Evolutionary conservation across 2,329 filamentous ascomycete genomes (phyloP).

Genomic region (Sordariomycetes sp.): DNA sequence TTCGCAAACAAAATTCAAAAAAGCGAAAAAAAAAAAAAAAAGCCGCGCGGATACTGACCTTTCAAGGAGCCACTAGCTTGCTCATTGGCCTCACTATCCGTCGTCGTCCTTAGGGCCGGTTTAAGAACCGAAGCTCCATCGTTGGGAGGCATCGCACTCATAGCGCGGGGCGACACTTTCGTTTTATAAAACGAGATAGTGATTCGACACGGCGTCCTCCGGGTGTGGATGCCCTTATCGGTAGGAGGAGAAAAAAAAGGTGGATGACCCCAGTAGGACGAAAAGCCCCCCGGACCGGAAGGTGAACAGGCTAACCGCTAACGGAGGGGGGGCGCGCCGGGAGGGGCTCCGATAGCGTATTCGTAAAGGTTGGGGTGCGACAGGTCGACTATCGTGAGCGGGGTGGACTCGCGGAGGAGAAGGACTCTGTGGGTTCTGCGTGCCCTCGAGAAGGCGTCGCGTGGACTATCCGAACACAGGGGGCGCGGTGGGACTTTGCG

Average conservation of each 20-base stretch:
- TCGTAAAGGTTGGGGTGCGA: too few relatives aligned
- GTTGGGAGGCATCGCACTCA: not conserved
- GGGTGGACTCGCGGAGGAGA: not conserved
- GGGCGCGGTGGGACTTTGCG: not conserved
- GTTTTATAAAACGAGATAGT: not conserved
- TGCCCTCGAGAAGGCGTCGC: not conserved
- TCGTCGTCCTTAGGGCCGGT: not conserved
- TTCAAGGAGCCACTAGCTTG: not conserved
- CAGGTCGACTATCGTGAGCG: not conserved
- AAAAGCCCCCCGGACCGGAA: not conserved
- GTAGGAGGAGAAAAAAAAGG: not conserved
- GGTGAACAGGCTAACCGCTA: not conserved
- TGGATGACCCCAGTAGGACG: not conserved
- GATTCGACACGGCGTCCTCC: not conserved
- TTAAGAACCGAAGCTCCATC: conserved; percentile 1
- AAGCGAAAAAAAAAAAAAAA: not conserved
- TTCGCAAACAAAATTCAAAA: not conserved
- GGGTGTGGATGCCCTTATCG: not conserved
- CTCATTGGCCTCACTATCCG: not conserved
- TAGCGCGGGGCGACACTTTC: not conserved
- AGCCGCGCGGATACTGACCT: not conserved
- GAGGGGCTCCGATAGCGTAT: not conserved
- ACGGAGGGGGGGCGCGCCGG: not conserved
- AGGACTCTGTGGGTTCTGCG: too few relatives aligned
- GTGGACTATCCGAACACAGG: not conserved